These are phyloP conservation scores for Sclerotinia nivalis DNA, from an alignment of 2,329 filamentous ascomycete genomes.

Conservation along the genomic window DNA sequence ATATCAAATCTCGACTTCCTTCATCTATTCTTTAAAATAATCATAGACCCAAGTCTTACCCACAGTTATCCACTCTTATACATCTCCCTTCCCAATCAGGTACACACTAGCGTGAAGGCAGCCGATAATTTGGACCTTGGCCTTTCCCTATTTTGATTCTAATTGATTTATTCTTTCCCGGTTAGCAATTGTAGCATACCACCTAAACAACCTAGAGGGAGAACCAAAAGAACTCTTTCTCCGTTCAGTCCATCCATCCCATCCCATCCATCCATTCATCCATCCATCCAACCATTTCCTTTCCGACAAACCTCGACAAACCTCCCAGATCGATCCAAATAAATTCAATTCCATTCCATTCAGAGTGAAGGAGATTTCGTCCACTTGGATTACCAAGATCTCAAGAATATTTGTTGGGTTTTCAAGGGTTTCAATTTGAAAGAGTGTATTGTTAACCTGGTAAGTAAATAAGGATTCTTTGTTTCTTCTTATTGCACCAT, in stretches of 20 bases:
- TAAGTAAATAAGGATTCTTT: not conserved
- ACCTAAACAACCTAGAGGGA: conserved; percentile 13
- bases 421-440: not conserved
- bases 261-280: conserved; percentile 15
- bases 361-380: not conserved
- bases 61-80: conserved; percentile 14
- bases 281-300: conserved; percentile 14
- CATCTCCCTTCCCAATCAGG: conserved; percentile 14
- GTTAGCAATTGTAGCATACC: not conserved
- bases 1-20: not conserved
- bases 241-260: not conserved
- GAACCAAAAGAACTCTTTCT: conserved; percentile 8
- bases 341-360: not conserved
- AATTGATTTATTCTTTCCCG: conserved; percentile 14
- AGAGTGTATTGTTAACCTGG: conserved; percentile 7
- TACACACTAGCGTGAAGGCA: conserved; percentile 11
- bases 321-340: not conserved
- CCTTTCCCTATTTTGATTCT: conserved; percentile 13
- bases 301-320: not conserved
- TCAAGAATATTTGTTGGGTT: not conserved
- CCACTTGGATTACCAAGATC: not conserved
- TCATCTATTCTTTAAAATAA: not conserved
- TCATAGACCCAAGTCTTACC: not conserved
- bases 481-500: not conserved
- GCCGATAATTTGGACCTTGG: conserved; percentile 12